Evolutionary conservation across 1,139 yeast genomes (phyloP).

Genomic region (Tardiomyces depauwii): DNA sequence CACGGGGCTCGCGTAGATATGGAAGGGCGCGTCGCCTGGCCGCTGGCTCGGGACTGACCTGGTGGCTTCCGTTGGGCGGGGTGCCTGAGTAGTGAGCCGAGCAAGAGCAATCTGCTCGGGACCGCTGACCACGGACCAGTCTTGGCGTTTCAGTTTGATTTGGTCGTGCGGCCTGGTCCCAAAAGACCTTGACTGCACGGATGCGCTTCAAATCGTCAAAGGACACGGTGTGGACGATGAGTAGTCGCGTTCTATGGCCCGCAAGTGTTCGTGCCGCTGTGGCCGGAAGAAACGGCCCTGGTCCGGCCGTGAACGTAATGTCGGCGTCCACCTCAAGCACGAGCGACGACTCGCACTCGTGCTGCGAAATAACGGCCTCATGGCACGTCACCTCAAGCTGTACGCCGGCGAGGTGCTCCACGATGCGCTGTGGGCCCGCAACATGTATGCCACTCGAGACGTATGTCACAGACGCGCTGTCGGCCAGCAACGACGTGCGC

Average conservation of each 20-base stretch:
- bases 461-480: conserved; percentile 12
- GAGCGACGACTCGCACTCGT: conserved; percentile 10
- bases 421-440: conserved; percentile 10
- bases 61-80: too few species aligned
- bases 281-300: conserved; percentile 19
- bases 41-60: too few species aligned
- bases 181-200: conserved; percentile 12
- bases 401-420: conserved; percentile 12
- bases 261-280: conserved; percentile 18
- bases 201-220: conserved; percentile 12
- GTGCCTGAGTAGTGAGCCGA: background rate
- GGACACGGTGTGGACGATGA: conserved; percentile 15
- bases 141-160: conserved; percentile 13
- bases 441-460: conserved; percentile 15
- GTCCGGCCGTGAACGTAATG: conserved; percentile 18
- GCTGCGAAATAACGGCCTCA: conserved; percentile 12
- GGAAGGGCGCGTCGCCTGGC: background rate
- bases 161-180: conserved; percentile 25
- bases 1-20: conserved; percentile 17
- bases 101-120: conserved; percentile 8
- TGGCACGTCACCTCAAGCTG: conserved; percentile 11
- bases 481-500: conserved; percentile 6
- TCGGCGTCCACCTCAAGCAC: conserved; percentile 17
- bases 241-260: conserved; percentile 17
- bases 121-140: conserved; percentile 21